These are phyloP conservation scores for Aspergillus incahuasiensis DNA, from an alignment of 495 filamentous ascomycete species.

Conservation along the genomic window DNA sequence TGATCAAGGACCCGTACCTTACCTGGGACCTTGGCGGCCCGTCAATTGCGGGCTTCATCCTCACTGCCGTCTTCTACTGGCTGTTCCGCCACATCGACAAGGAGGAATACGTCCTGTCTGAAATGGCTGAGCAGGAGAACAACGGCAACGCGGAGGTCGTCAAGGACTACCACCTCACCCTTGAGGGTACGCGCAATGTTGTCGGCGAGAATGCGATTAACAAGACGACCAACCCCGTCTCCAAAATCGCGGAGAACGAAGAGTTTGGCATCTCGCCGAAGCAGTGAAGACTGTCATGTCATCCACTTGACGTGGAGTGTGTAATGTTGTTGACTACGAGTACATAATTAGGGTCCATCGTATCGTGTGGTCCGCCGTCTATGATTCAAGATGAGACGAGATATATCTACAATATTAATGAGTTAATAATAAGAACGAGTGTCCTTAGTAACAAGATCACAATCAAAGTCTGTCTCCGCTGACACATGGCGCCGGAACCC, in stretches of 20 bases:
- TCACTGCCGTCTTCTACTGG: constrained; percentile 1
- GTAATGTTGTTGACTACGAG: not conserved
- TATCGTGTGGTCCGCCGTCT: too few relatives aligned
- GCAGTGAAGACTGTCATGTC: not conserved
- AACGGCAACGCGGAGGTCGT: not conserved
- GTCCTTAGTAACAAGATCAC: too few relatives aligned
- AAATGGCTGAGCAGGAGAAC: not conserved
- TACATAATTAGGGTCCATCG: not conserved
- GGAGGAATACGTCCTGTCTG: constrained; percentile 1
- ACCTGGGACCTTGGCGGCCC: constrained; percentile 3
- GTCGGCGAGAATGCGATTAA: not conserved
- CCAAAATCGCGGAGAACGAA: not conserved
- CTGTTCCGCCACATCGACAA: constrained; percentile 4
- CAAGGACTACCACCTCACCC: not conserved
- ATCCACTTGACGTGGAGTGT: not conserved
- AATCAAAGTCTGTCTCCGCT: too few relatives aligned
- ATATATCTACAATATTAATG: too few relatives aligned
- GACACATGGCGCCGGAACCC: too few relatives aligned
- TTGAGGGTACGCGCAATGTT: too few relatives aligned
- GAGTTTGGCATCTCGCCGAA: not conserved
- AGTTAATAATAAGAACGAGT: too few relatives aligned
- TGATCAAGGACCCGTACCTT: not conserved
- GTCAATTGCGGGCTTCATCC: not conserved
- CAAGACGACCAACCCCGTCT: not conserved
- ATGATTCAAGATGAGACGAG: too few relatives aligned